Evolutionary conservation across 306 rosid species (phyloP).

Genomic region (Lathyrus sativus): DNA sequence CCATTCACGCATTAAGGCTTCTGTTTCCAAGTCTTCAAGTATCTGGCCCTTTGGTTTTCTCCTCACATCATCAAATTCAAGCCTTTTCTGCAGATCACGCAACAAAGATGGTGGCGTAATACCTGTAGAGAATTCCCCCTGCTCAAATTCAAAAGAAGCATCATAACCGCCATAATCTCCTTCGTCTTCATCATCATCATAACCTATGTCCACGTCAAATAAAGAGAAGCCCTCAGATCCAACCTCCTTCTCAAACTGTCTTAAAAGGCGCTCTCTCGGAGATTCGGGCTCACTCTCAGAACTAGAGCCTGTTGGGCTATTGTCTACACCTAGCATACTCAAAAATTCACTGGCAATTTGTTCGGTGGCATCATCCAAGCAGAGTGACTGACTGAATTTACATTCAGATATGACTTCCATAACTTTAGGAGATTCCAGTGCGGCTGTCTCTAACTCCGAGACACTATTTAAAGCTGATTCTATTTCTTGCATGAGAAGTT

Average conservation of each 20-base stretch:
- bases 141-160: constrained; percentile 43
- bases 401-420: constrained; percentile 44
- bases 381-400: constrained; percentile 45
- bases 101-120: constrained; percentile 45
- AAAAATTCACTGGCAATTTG: constrained; percentile 73
- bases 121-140: constrained; percentile 44
- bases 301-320: constrained; percentile 60
- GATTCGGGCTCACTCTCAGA: constrained; percentile 78
- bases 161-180: constrained; percentile 36
- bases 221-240: constrained; percentile 67
- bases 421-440: constrained; percentile 60
- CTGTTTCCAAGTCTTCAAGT: constrained; percentile 82
- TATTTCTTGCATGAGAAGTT: constrained; percentile 71
- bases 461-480: constrained; percentile 67
- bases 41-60: constrained; percentile 62
- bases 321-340: constrained; percentile 63
- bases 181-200: constrained; percentile 44
- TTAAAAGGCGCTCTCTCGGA: constrained; percentile 84
- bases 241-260: constrained; percentile 81
- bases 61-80: constrained; percentile 47
- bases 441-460: constrained; percentile 59
- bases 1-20: constrained; percentile 87
- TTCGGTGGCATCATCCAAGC: constrained; percentile 72
- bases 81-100: constrained; percentile 54
- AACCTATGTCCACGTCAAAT: constrained; percentile 55